A percentile compares a stretch with the other conserved stretches of the same genome.
These are phyloP conservation scores for Echium plantagineum DNA, from an alignment of 257 asterid species.

Conservation along the genomic window DNA sequence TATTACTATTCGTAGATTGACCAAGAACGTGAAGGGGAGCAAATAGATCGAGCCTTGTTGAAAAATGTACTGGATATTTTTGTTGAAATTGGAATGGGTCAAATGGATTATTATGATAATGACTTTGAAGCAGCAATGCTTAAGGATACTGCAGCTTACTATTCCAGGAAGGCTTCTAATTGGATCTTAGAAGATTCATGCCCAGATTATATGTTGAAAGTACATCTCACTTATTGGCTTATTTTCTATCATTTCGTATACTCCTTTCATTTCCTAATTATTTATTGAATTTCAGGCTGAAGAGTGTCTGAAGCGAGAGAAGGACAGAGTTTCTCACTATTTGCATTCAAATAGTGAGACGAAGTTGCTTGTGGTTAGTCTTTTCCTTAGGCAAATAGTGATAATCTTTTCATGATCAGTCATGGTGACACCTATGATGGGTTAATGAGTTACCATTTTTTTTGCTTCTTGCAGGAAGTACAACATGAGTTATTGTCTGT, in stretches of 20 bases:
- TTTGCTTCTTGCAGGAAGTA: constrained; percentile 43
- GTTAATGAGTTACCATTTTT: neutral
- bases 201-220: constrained; percentile 95
- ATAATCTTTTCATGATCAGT: neutral
- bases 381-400: constrained; percentile 8
- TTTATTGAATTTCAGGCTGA: constrained; percentile 49
- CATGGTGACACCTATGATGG: neutral
- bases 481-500: constrained; percentile 87
- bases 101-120: constrained; percentile 72
- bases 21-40: constrained; percentile 98
- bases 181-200: constrained; percentile 99
- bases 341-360: constrained; percentile 93
- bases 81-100: constrained; percentile 96
- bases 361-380: constrained; percentile 89
- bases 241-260: neutral
- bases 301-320: constrained; percentile 74
- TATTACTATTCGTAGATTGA: constrained; percentile 43
- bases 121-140: constrained; percentile 88
- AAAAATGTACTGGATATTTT: constrained; percentile 90
- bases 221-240: constrained; percentile 11
- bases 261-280: constrained; percentile 8
- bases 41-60: constrained; percentile 80
- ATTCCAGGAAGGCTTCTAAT: constrained; percentile 93
- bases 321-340: constrained; percentile 89
- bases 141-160: constrained; percentile 83